Evolutionary conservation across 2,329 filamentous ascomycete genomes (phyloP).

Genomic region (Neoscytalidium dimidiatum): DNA sequence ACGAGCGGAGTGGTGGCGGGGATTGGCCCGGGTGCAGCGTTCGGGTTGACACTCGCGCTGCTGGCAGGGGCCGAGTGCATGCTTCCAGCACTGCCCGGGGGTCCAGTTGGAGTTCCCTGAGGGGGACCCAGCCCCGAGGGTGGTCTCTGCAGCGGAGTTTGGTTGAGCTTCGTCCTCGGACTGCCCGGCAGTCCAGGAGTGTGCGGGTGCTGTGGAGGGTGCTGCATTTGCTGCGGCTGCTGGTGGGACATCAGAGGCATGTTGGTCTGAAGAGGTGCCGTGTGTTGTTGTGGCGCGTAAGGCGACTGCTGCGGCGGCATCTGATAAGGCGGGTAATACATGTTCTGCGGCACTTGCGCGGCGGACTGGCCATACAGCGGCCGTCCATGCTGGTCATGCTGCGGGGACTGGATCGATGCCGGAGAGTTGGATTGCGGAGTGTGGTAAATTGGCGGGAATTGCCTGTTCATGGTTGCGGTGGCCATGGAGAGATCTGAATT

Average conservation of each 20-base stretch:
- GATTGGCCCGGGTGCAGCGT: conserved; percentile 92
- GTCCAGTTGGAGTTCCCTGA: conserved; percentile 41
- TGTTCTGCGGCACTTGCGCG: conserved; percentile 83
- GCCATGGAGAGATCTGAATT: conserved; percentile 68
- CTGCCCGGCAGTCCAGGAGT: conserved; percentile 65
- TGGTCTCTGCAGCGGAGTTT: conserved; percentile 58
- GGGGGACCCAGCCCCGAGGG: conserved; percentile 49
- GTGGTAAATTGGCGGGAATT: conserved; percentile 91
- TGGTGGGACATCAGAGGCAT: conserved; percentile 57
- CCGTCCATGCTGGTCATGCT: conserved; percentile 83
- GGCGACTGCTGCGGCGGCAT: conserved; percentile 58
- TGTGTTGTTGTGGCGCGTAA: conserved; percentile 58
- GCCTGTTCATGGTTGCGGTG: conserved; percentile 65
- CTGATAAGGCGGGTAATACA: conserved; percentile 71
- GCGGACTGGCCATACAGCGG: conserved; percentile 80
- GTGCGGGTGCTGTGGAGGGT: conserved; percentile 45
- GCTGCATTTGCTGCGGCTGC: conserved; percentile 44
- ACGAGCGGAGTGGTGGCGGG: conserved; percentile 94
- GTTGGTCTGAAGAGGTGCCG: conserved; percentile 47
- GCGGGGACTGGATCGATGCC: conserved; percentile 86
- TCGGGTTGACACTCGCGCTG: conserved; percentile 70
- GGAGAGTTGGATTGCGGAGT: conserved; percentile 95
- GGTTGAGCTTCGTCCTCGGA: conserved; percentile 51
- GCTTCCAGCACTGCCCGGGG: conserved; percentile 42
- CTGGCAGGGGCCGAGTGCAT: conserved; percentile 42